Conservation (phyloP, 2,329 filamentous ascomycete genomes). For the Trichophyton benhamiae region DNA sequence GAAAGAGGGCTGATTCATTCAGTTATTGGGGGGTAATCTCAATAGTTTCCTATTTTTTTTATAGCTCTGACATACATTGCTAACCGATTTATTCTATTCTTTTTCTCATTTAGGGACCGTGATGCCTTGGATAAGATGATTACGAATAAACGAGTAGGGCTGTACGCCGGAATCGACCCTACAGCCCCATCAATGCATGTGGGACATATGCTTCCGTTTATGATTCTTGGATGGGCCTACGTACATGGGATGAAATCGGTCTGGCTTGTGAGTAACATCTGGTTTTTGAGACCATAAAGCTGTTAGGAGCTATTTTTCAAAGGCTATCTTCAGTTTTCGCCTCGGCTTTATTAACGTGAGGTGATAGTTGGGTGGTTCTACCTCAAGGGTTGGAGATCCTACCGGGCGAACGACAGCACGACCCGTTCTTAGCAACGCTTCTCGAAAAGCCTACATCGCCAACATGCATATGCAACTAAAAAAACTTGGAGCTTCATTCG, state of each 20-base stretch:
- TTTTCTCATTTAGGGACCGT: conserved; percentile 24
- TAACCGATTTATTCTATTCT: background rate
- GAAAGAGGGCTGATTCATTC: conserved; percentile 36
- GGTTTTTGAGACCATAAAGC: background rate
- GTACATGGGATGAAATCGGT: conserved; percentile 36
- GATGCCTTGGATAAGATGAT: conserved; percentile 34
- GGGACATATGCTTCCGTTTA: conserved; percentile 40
- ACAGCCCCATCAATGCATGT: conserved; percentile 40
- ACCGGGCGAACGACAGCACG: conserved; percentile 33
- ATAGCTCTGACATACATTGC: background rate
- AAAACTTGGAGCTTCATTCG: conserved; percentile 62
- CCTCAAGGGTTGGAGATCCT: conserved; percentile 36
- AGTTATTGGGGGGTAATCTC: conserved; percentile 32
- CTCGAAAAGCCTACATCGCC: conserved; percentile 36
- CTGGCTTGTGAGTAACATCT: conserved; percentile 31
- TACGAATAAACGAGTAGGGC: conserved; percentile 34
- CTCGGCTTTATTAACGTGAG: background rate
- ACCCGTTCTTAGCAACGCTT: conserved; percentile 24
- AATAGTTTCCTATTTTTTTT: background rate
- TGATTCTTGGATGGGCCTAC: conserved; percentile 40
- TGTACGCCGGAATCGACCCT: conserved; percentile 39
- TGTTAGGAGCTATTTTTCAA: background rate
- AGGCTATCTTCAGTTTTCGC: background rate
- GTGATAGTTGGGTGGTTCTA: conserved; percentile 35
- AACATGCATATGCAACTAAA: conserved; percentile 40